phyloP scores from a whole-genome alignment of 148 eudicot genomes.

The Fagopyrum tataricum region DNA sequence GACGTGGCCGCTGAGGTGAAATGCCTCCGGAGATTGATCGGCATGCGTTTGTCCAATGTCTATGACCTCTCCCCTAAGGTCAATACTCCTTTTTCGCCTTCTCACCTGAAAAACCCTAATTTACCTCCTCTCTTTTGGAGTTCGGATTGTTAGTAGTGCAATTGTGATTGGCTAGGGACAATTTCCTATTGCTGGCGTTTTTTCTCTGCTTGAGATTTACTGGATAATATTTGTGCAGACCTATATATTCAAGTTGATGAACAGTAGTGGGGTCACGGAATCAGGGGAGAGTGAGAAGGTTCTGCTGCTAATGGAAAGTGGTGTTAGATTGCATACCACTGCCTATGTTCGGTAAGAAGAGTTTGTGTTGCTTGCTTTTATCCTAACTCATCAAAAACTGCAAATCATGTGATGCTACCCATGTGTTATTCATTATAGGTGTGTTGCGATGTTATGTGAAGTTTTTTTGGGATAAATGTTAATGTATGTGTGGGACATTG shows the following conservation, averaged over 20 bases:
- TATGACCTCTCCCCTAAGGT: slow-evolving; percentile 96
- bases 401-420: neutral
- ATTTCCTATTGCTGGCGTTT: neutral
- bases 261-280: slow-evolving; percentile 94
- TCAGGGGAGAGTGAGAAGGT: slow-evolving; percentile 99
- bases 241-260: slow-evolving; percentile 91
- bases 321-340: slow-evolving; percentile 89
- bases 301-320: slow-evolving; percentile 90
- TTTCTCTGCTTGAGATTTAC: slow-evolving; percentile 2
- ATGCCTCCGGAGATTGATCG: slow-evolving; percentile 75
- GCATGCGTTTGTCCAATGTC: slow-evolving; percentile 94
- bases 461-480: neutral
- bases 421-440: neutral
- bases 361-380: neutral
- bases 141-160: neutral
- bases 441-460: neutral
- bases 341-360: slow-evolving; percentile 58
- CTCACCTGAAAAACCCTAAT: neutral
- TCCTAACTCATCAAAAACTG: neutral
- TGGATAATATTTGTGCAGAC: slow-evolving; percentile 44
- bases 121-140: neutral
- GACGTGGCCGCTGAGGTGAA: slow-evolving; percentile 99
- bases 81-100: neutral
- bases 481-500: neutral
- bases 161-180: neutral